Percentiles rank a stretch among this genome's conserved stretches.
Evolutionary conservation across 345 rosid species (phyloP).

Genomic region (Gossypium ekmanianum): DNA sequence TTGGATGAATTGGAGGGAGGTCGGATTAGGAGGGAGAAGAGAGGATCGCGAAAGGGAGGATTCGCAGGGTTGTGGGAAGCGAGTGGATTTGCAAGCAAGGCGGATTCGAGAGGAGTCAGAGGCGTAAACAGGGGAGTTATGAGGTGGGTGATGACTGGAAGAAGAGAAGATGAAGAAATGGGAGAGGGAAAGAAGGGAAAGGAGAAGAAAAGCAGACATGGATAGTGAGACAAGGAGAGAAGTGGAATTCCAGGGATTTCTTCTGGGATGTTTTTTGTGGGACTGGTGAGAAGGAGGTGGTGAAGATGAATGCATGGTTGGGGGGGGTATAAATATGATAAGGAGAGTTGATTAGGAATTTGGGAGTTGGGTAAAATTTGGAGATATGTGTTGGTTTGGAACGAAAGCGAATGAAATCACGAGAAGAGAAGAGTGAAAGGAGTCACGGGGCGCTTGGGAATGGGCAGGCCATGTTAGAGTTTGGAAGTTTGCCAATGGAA

Average conservation of each 20-base stretch:
- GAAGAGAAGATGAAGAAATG: conserved; percentile 21
- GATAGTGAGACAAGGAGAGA: conserved; percentile 24
- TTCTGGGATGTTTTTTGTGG: conserved; percentile 22
- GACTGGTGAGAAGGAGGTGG: not conserved
- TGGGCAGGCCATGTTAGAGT: not conserved
- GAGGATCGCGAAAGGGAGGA: conserved; percentile 37
- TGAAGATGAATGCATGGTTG: conserved; percentile 1
- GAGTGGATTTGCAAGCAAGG: conserved; percentile 63
- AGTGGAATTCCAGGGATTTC: not conserved
- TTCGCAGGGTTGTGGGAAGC: conserved; percentile 47
- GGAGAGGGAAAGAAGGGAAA: conserved; percentile 27
- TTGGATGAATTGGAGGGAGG: conserved; percentile 50
- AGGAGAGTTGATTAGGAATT: not conserved
- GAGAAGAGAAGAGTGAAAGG: not conserved
- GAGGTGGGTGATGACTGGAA: conserved; percentile 16
- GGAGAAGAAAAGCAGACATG: conserved; percentile 34
- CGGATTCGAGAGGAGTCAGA: conserved; percentile 27
- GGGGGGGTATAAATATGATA: conserved; percentile 1
- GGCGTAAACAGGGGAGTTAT: not conserved
- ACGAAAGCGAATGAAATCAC: not conserved
- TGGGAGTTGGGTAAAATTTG: not conserved
- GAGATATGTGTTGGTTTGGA: not conserved
- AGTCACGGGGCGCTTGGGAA: not conserved
- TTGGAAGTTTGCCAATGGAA: not conserved
- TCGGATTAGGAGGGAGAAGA: conserved; percentile 38